Base-by-base conservation (phyloP, 192 early-diverging fungal genomes). In the Backusella sp. region DNA sequence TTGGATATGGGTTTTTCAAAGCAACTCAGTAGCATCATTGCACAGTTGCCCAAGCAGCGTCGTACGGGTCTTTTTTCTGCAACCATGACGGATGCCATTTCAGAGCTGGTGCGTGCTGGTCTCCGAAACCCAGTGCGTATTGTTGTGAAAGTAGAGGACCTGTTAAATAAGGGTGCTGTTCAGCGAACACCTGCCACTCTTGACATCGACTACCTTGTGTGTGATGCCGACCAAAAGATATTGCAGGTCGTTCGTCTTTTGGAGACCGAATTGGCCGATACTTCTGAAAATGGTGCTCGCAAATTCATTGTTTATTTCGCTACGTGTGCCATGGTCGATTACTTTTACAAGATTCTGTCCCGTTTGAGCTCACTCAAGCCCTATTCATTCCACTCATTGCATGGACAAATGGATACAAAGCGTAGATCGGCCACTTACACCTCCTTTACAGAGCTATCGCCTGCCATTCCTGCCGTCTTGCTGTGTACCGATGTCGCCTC, bases 241-340 rank as follows among this genome's bases (percentile, higher is more conserved):
- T 84, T 90, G 4, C 89, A 93, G 77, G 70, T 98, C 2, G 74
- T 92, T 32, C 91, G 92, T 56, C 76, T 92, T 32, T 80, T 96
- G 23, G 84, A 86, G 41, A 81, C 75, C 30, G 78, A 83, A 52
- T 36, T 78, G 19, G 21, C n/a, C 0, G 41, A 76, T 30, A 14
- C 56, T 1, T 62, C 56, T 12, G 4, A 35, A 8, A 68, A 76
- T 52, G 68, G 72, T 23, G 87, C 91, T 67, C 91, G 92, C 73
- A 98, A 97, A 77, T 92, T 90, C 49, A 98, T 99, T 53, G 88
- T 98, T 15, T 99, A 98, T 77, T 96, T 98, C 77, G 90, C 92
- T n/a, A 98, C 97, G 0, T 97, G 98, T 73, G 95, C 96, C 8
- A 90, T 91, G 42, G 98, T 99, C 21, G 98, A 99, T 80, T 99